These are phyloP conservation scores for Paramarasmius palmivorus DNA, from an alignment of 1,284 basidiomycete species.

Conservation along the genomic window DNA sequence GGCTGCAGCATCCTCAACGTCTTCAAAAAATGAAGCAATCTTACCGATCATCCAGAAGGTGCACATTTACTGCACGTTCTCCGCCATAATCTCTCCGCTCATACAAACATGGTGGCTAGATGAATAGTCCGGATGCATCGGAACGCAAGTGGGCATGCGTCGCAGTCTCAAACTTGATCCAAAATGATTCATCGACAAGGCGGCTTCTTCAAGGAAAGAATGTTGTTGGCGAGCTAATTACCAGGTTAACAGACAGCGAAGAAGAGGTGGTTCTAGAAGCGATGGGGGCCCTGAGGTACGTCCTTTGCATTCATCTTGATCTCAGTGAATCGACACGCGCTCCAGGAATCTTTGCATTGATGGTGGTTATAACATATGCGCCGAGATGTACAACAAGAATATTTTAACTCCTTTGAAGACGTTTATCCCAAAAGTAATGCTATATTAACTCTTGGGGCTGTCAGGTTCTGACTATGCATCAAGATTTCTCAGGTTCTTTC, in stretches of 20 bases:
- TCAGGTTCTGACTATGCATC: constrained; percentile 3
- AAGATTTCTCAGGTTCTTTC: constrained; percentile 77
- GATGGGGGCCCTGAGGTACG: constrained; percentile 78
- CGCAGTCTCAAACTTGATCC: constrained; percentile 87
- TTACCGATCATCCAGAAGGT: constrained; percentile 89
- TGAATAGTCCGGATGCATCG: constrained; percentile 70
- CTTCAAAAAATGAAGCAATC: constrained; percentile 75
- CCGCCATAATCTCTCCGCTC: constrained; percentile 2
- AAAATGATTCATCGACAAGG: constrained; percentile 83
- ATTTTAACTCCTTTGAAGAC: constrained; percentile 74
- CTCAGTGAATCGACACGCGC: background rate
- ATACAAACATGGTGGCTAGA: constrained; percentile 39
- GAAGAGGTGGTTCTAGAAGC: constrained; percentile 89
- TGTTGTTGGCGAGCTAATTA: constrained; percentile 84
- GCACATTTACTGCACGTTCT: constrained; percentile 11
- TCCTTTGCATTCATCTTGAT: constrained; percentile 6
- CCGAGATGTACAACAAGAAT: constrained; percentile 96
- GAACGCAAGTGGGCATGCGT: constrained; percentile 94
- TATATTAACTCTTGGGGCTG: constrained; percentile 6
- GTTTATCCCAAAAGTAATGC: constrained; percentile 71
- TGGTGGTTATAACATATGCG: constrained; percentile 90
- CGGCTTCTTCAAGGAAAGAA: constrained; percentile 89
- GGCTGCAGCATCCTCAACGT: constrained; percentile 64
- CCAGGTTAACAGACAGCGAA: constrained; percentile 78
- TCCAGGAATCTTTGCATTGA: constrained; percentile 90